These are phyloP conservation scores for Lunularia cruciata DNA, from an alignment of 225 moss, liverwort and hornwort genomes.

Conservation along the genomic window DNA sequence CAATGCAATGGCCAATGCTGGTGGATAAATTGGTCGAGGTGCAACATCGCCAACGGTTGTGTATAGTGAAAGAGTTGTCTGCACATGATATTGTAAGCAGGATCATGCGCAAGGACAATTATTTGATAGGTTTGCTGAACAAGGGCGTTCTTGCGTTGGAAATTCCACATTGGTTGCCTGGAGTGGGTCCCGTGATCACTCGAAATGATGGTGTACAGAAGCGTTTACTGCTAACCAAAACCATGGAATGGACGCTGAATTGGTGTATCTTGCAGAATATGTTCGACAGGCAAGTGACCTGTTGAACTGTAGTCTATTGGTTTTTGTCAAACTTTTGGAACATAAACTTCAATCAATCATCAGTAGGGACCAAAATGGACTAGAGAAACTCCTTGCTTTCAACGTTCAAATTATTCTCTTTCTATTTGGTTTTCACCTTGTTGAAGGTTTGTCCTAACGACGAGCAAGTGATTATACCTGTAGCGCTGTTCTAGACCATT, in stretches of 20 bases:
- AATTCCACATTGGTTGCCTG: slow-evolving; percentile 85
- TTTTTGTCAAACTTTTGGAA: not conserved
- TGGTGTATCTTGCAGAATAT: slow-evolving; percentile 99
- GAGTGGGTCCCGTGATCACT: slow-evolving; percentile 68
- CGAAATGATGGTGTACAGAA: slow-evolving; percentile 59
- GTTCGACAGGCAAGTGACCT: slow-evolving; percentile 73
- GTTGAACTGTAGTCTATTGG: not conserved
- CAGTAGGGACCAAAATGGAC: no score
- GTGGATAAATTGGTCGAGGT: slow-evolving; percentile 95
- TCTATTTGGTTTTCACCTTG: no score
- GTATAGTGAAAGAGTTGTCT: slow-evolving; percentile 91
- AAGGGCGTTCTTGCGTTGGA: slow-evolving; percentile 84
- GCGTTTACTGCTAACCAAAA: slow-evolving; percentile 82
- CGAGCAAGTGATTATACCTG: no score
- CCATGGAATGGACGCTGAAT: slow-evolving; percentile 95
- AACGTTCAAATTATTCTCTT: no score
- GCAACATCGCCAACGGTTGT: slow-evolving; percentile 84
- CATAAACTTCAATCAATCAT: no score
- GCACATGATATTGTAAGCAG: slow-evolving; percentile 99
- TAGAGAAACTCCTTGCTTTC: no score
- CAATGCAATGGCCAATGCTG: slow-evolving; percentile 89
- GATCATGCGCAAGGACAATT: slow-evolving; percentile 98
- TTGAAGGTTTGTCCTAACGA: no score
- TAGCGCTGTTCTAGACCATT: no score
- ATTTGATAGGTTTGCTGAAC: slow-evolving; percentile 83